Percentiles rank a stretch among this genome's conserved stretches.
Evolutionary conservation across 257 asterid genomes (phyloP).

Genomic region (Capsicum baccatum): DNA sequence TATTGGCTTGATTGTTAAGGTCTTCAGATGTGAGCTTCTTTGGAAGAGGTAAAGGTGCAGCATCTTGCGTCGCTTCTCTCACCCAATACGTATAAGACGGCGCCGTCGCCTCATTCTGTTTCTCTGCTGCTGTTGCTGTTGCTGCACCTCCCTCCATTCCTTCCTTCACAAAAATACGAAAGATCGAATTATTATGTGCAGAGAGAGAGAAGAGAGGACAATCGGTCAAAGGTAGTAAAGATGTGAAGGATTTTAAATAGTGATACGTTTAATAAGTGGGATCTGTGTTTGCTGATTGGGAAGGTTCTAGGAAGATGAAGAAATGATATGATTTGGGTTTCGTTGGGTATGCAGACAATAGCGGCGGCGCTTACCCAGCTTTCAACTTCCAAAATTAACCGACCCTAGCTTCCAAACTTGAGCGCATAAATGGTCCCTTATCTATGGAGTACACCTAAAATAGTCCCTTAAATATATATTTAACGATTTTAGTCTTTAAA

Average conservation of each 20-base stretch:
- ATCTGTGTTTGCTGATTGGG: conserved; percentile 4
- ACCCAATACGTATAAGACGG: conserved; percentile 67
- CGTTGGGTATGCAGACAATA: neutral
- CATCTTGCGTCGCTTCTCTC: conserved; percentile 56
- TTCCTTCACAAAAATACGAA: neutral
- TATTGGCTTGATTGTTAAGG: conserved; percentile 36
- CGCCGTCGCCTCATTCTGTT: conserved; percentile 42
- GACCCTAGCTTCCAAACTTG: neutral
- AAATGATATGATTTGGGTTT: neutral
- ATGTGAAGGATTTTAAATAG: neutral
- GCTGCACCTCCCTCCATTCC: conserved; percentile 53
- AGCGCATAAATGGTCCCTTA: too few species aligned
- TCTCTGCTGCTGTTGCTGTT: conserved; percentile 46
- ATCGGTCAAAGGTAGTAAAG: neutral
- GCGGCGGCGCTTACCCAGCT: conserved; percentile 17
- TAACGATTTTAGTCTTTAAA: too few species aligned
- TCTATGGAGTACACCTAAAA: too few species aligned
- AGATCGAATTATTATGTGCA: neutral
- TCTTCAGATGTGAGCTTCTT: conserved; percentile 61
- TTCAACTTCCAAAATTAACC: neutral
- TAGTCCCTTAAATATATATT: too few species aligned
- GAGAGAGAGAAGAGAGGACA: neutral
- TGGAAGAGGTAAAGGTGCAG: conserved; percentile 65
- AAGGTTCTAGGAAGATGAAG: conserved; percentile 21
- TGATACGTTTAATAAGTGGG: neutral